Conservation (phyloP, 352 stramenopile species). For the Thalassiosira exigua region DNA sequence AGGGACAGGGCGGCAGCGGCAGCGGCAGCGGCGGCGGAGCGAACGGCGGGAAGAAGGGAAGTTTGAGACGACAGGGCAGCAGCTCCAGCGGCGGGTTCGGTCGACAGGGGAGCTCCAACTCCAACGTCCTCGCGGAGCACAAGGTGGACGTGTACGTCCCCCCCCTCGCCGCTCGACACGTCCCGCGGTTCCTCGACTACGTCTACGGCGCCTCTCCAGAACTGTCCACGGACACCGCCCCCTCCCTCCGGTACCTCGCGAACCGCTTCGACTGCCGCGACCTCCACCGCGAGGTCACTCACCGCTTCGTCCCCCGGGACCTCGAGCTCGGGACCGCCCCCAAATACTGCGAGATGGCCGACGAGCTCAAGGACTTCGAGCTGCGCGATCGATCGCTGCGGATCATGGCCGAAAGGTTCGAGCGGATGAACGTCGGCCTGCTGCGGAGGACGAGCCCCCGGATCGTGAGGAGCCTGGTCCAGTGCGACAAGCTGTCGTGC, state of each 20-base stretch:
- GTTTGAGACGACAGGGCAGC: too few species aligned
- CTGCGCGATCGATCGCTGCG: conserved; percentile 38
- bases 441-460: conserved; percentile 32
- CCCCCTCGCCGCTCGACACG: conserved; percentile 31
- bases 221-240: conserved; percentile 33
- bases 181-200: conserved; percentile 55
- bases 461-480: conserved; percentile 54
- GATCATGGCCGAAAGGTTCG: conserved; percentile 51
- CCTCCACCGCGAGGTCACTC: conserved; percentile 38
- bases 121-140: conserved; percentile 13
- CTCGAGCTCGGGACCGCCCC: conserved; percentile 41
- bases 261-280: conserved; percentile 54
- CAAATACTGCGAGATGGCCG: conserved; percentile 36
- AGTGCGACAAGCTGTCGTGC: conserved; percentile 42
- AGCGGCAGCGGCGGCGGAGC: not conserved
- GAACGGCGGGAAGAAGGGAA: not conserved
- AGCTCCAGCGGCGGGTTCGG: not conserved
- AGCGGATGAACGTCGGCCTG: conserved; percentile 31
- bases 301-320: conserved; percentile 39
- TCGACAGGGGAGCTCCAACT: conserved; percentile 12
- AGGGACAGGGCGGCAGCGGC: conserved; percentile 16
- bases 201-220: conserved; percentile 36
- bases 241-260: conserved; percentile 39
- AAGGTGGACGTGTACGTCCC: conserved; percentile 50
- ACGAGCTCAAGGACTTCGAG: conserved; percentile 53